Base-by-base conservation (phyloP, 2,329 filamentous ascomycete species). In the Aschersonia sp. region DNA sequence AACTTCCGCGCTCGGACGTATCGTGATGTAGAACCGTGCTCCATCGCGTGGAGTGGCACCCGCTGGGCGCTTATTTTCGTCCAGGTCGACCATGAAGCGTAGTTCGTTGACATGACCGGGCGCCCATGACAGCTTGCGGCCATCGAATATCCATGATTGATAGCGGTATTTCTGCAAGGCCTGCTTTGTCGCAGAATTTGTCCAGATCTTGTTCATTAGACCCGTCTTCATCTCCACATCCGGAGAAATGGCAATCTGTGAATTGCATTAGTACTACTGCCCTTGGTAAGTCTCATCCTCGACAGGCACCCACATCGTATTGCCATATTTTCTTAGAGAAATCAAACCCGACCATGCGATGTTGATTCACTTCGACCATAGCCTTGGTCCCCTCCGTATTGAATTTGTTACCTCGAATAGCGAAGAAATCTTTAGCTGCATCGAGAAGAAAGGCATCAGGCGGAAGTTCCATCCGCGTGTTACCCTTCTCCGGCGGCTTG, bases 91-190 rank as follows among this genome's bases (percentile, higher is more conserved):
- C 0, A 60, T 62, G 45, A 87, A 60, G 0, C 74, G 72, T 4
- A 78, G 53, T 48, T 80, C 75, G 1, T 67, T 59, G 7, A 73
- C 53, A 28, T 65, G 57, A 44, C 60, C 60, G 3, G 65, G 66
- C 9, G 66, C 70, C 91, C 92, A 98, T 12, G 88, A 89, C 44
- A 98, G 73, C 62, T 84, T 87, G 58, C 83, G 82, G 31, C 87
- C 86, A 66, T 97, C 89, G 56, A 80, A 89, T 48, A 96, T 76
- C 76, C 83, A 88, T 42, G 55, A 58, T 4, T 56, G 58, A 20
- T 61, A 61, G 4, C 65, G 68, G 50, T 70, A 69, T 2, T 67
- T 63, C 2, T 69, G 67, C 1, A 89, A 65, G 3, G 66, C 64
- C 0, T 64, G 52, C 60, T 84, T 75, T 5, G 89, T 72, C 0